phyloP scores from a whole-genome alignment of 2,329 filamentous ascomycete species.

The Fusarium pilosicola region DNA sequence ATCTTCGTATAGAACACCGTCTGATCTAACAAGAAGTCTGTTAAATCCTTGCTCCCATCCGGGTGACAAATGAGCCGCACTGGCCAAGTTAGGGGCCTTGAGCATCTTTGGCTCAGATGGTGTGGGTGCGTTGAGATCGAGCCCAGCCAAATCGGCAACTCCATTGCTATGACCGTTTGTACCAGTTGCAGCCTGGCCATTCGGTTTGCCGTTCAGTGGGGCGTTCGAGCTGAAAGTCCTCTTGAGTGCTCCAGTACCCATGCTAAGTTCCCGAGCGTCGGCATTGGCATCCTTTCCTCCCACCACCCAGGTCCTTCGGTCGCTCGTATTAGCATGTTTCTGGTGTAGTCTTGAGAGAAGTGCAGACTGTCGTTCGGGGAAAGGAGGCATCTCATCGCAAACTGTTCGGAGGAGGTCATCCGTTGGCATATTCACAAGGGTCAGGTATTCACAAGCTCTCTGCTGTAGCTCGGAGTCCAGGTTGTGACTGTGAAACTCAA shows the following conservation, averaged over 20 bases:
- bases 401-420: slow-evolving; percentile 93
- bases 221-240: slow-evolving; percentile 79
- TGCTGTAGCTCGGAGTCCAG: slow-evolving; percentile 96
- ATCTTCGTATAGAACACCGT: slow-evolving; percentile 95
- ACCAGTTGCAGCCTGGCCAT: slow-evolving; percentile 56
- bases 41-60: slow-evolving; percentile 95
- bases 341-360: slow-evolving; percentile 92
- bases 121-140: slow-evolving; percentile 77
- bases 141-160: slow-evolving; percentile 76
- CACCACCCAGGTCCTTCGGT: slow-evolving; percentile 98
- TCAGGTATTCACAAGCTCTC: slow-evolving; percentile 93
- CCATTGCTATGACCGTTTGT: slow-evolving; percentile 63
- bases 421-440: slow-evolving; percentile 83
- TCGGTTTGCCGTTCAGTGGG: slow-evolving; percentile 59
- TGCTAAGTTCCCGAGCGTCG: slow-evolving; percentile 79
- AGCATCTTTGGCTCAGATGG: slow-evolving; percentile 65
- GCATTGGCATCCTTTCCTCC: slow-evolving; percentile 94
- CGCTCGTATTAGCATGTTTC: slow-evolving; percentile 90
- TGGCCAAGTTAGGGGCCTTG: slow-evolving; percentile 85
- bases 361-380: slow-evolving; percentile 93
- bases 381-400: slow-evolving; percentile 98
- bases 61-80: slow-evolving; percentile 89
- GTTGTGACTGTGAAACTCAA: slow-evolving; percentile 91
- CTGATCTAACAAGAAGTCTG: slow-evolving; percentile 78
- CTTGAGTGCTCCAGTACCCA: slow-evolving; percentile 85